Percentiles rank a stretch among this genome's conserved stretches.
These are phyloP conservation scores for Boletus tylopilopsis DNA, from an alignment of 768 basidiomycete species.

Conservation along the genomic window DNA sequence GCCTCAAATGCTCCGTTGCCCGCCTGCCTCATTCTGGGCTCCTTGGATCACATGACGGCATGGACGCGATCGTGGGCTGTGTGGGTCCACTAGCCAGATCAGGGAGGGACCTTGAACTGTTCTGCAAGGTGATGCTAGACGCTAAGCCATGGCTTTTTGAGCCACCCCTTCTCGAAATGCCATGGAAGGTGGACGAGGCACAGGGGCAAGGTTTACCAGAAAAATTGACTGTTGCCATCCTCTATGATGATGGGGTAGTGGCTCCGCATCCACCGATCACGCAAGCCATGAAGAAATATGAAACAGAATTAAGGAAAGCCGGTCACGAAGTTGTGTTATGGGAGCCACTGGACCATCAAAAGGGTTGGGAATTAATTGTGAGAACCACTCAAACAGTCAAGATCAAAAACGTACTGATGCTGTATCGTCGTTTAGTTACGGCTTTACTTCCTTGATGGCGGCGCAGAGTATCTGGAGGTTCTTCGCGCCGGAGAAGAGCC, in stretches of 20 bases:
- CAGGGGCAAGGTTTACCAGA: slow-evolving; percentile 37
- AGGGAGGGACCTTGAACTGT: slow-evolving; percentile 46
- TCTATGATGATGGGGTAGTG: slow-evolving; percentile 51
- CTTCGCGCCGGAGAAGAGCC: slow-evolving; percentile 33
- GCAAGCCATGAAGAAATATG: slow-evolving; percentile 38
- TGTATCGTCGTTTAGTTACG: slow-evolving; percentile 28
- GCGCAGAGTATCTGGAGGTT: slow-evolving; percentile 41
- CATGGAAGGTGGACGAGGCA: slow-evolving; percentile 42
- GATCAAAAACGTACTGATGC: slow-evolving; percentile 13
- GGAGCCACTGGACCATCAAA: slow-evolving; percentile 41
- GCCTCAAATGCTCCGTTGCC: slow-evolving; percentile 45
- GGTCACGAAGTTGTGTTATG: slow-evolving; percentile 53
- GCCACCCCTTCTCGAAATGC: slow-evolving; percentile 45
- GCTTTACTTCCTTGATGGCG: slow-evolving; percentile 49
- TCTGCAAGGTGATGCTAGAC: slow-evolving; percentile 45
- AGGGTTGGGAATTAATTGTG: slow-evolving; percentile 48
- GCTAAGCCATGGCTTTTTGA: slow-evolving; percentile 45
- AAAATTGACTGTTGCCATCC: slow-evolving; percentile 42
- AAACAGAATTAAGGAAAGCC: slow-evolving; percentile 37
- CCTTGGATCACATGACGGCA: slow-evolving; percentile 47
- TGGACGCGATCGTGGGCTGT: slow-evolving; percentile 50
- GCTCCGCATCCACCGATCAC: slow-evolving; percentile 46
- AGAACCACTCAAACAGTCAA: slow-evolving; percentile 2
- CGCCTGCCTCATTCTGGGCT: slow-evolving; percentile 51
- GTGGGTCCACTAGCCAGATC: slow-evolving; percentile 48